Base-by-base conservation (phyloP, 371 early-diverging fungal genomes). In the Rhizomucor pusillus region DNA sequence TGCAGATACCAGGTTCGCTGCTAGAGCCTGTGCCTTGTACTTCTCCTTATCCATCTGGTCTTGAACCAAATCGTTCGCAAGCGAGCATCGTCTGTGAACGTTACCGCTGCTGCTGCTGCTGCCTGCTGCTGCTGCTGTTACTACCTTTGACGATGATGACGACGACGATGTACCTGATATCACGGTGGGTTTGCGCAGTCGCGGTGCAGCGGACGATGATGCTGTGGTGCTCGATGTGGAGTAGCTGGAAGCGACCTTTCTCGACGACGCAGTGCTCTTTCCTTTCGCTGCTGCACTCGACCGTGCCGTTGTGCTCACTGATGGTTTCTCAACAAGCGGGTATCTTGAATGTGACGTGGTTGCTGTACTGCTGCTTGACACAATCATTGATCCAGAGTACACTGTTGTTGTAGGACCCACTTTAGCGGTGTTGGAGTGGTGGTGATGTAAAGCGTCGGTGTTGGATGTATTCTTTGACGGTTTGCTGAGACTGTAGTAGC, bases 21-120 rank as follows among this genome's bases (percentile, higher is more conserved):
- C 25, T 12, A 59, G 47, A 33, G 56, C 35, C 4, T 50, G 57
- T 14, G 65, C 48, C 36, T 60, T 56, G 43, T 52, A 50, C 16
- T 54, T 53, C 43, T 64, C 60, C 43, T 57, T 56, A 33, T 51
- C 57, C 52, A 59, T 44, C 40, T 65, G 65, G 36, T 65, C 65
- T 22, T 60, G 65, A 18, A 60, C 23, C 1, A 65, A 13, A 22
- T 56, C 54, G 44, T 45, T 45, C 35, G 35, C 54, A 33, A 53
- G 25, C 22, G 54, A 53, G 22, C 43, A 45, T 29, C 43, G 43
- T 44, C 54, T 53, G 43, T 43, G 41, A 41, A 29, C 52, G 22
- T 13, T 12, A 18, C 19, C 24, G 48, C 29, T 33, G 34, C 18
- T 33, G 33, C 41, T 41, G 50, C 33, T 49, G 51, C 14, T 20